phyloP scores from a whole-genome alignment of 139 green algal species.

The Chlamydomonas incerta region DNA sequence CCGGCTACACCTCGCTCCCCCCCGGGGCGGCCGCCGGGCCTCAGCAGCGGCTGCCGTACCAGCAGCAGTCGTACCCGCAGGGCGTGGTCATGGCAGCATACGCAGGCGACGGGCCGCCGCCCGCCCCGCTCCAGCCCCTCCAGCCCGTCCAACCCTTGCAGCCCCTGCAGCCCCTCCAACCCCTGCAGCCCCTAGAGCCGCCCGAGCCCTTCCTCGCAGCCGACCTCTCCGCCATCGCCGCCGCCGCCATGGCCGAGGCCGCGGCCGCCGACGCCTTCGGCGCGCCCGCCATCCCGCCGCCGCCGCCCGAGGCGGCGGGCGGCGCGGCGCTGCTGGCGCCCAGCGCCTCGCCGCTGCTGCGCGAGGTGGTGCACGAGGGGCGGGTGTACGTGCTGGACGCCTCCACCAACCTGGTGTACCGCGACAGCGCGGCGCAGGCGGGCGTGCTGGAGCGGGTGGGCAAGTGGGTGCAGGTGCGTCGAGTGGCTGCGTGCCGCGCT shows the following conservation, averaged over 20 bases:
- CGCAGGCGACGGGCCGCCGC: not conserved
- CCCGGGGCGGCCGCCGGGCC: too few species aligned
- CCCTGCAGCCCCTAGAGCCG: not conserved
- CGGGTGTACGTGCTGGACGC: constrained; percentile 49
- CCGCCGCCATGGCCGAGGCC: not conserved
- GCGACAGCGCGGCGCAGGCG: constrained; percentile 21
- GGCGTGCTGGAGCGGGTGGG: constrained; percentile 47
- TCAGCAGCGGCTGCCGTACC: not conserved
- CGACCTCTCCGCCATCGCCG: not conserved
- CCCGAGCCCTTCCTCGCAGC: not conserved
- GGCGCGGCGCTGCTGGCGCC: not conserved
- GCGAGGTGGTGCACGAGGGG: constrained; percentile 39
- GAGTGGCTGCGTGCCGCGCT: too few species aligned
- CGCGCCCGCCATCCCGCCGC: not conserved
- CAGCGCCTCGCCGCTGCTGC: constrained; percentile 22
- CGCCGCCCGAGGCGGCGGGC: not conserved
- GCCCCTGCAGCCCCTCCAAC: not conserved
- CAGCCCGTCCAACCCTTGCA: not conserved
- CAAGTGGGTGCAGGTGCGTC: constrained; percentile 44
- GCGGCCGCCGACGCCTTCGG: too few species aligned
- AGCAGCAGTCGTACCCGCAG: not conserved
- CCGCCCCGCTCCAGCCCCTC: not conserved
- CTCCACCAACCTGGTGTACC: constrained; percentile 32
- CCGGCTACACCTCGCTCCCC: too few species aligned
- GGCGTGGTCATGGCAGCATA: not conserved